Evolutionary conservation across 768 basidiomycete genomes (phyloP).

Genomic region (Tylopilus cervinicoccineus): DNA sequence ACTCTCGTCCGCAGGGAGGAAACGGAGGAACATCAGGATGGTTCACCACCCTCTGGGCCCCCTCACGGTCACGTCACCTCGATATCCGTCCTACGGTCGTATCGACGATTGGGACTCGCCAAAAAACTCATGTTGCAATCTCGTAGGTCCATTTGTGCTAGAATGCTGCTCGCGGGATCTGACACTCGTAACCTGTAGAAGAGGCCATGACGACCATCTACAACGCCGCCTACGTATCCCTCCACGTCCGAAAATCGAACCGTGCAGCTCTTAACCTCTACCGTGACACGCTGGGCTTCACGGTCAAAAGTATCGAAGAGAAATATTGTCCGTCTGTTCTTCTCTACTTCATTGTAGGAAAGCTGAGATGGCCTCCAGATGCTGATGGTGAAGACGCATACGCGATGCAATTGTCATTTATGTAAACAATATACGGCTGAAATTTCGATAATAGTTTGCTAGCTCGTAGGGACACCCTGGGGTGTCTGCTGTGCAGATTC

Average conservation of each 20-base stretch:
- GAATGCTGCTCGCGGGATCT: not conserved
- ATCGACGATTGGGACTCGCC: constrained; percentile 87
- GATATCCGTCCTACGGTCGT: constrained; percentile 88
- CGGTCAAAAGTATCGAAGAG: constrained; percentile 80
- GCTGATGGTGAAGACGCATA: constrained; percentile 96
- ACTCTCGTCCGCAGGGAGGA: constrained; percentile 51
- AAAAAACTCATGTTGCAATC: constrained; percentile 93
- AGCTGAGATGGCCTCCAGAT: constrained; percentile 44
- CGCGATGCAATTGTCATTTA: constrained; percentile 73
- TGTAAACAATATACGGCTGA: constrained; percentile 34
- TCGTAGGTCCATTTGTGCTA: constrained; percentile 49
- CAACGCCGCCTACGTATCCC: constrained; percentile 74
- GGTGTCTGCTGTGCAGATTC: not conserved
- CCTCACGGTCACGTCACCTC: constrained; percentile 93
- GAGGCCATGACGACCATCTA: constrained; percentile 91
- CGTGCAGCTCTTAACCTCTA: constrained; percentile 87
- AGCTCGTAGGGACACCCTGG: not conserved
- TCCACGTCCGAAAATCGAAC: constrained; percentile 96
- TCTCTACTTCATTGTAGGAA: not conserved
- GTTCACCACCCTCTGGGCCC: constrained; percentile 45
- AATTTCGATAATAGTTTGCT: constrained; percentile 7
- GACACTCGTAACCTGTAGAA: constrained; percentile 44
- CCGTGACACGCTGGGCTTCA: constrained; percentile 85
- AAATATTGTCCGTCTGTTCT: constrained; percentile 74
- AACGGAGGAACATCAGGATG: constrained; percentile 38